Conservation (phyloP, 805 yeast genomes). For the Kluyveromyces siamensis region DNA sequence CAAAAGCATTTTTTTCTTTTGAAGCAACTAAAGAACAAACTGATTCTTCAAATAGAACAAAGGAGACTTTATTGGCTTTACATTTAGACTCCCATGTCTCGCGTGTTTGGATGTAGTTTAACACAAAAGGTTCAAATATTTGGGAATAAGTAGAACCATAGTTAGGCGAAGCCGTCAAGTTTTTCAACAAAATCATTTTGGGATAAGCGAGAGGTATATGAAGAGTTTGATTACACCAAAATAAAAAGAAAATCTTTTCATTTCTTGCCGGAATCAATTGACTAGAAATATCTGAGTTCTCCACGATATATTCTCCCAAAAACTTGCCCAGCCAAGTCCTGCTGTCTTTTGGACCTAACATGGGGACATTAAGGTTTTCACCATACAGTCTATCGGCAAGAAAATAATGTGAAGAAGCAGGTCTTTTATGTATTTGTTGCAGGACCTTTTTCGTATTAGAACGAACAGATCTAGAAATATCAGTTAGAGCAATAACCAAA, state of each 20-base stretch:
- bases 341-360: constrained; percentile 62
- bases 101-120: constrained; percentile 40
- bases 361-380: constrained; percentile 34
- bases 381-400: constrained; percentile 55
- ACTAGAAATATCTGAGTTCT: constrained; percentile 37
- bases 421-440: constrained; percentile 30
- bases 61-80: constrained; percentile 39
- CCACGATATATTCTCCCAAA: constrained; percentile 40
- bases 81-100: constrained; percentile 36
- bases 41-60: constrained; percentile 45
- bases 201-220: constrained; percentile 43
- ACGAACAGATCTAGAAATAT: constrained; percentile 44
- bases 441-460: constrained; percentile 32
- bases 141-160: constrained; percentile 34
- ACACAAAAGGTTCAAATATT: constrained; percentile 38
- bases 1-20: constrained; percentile 48
- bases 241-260: constrained; percentile 51
- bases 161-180: constrained; percentile 31
- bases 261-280: constrained; percentile 43
- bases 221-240: constrained; percentile 61
- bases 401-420: constrained; percentile 35
- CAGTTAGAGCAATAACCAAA: constrained; percentile 44
- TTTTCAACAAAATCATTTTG: constrained; percentile 41
- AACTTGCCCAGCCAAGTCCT: constrained; percentile 34
- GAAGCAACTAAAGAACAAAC: constrained; percentile 52